Evolutionary conservation across 2,329 filamentous ascomycete genomes (phyloP).

Genomic region (Orbilia oligospora): DNA sequence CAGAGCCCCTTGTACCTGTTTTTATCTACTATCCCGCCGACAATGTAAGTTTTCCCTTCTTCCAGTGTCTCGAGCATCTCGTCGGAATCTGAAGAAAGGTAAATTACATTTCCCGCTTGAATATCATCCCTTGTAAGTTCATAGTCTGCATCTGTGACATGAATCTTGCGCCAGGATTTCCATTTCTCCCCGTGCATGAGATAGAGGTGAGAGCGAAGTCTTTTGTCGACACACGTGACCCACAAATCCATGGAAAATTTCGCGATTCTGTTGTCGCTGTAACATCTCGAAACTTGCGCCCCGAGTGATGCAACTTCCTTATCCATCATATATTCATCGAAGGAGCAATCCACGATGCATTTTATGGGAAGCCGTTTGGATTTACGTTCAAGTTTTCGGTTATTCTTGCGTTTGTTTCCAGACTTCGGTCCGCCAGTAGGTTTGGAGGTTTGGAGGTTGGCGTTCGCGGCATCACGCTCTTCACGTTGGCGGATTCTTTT

Average conservation of each 20-base stretch:
- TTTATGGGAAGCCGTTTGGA: conserved; percentile 79
- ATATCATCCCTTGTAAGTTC: conserved; percentile 77
- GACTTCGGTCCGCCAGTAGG: conserved; percentile 66
- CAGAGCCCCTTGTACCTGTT: conserved; percentile 97
- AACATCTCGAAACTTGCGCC: conserved; percentile 86
- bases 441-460: conserved; percentile 70
- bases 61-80: conserved; percentile 85
- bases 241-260: conserved; percentile 79
- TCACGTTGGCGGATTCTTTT: conserved; percentile 70
- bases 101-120: conserved; percentile 82
- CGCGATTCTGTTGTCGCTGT: conserved; percentile 85
- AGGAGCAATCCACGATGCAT: conserved; percentile 90
- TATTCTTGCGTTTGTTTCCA: conserved; percentile 66
- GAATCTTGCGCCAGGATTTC: conserved; percentile 82
- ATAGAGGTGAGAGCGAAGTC: conserved; percentile 83
- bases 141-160: conserved; percentile 81
- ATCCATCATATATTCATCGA: conserved; percentile 89
- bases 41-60: conserved; percentile 90
- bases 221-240: conserved; percentile 82
- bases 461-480: conserved; percentile 71
- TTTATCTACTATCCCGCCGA: conserved; percentile 94
- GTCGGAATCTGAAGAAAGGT: conserved; percentile 91
- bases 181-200: conserved; percentile 80
- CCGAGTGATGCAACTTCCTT: conserved; percentile 84
- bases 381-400: conserved; percentile 64